phyloP scores from a whole-genome alignment of 2,329 filamentous ascomycete genomes.

The Colletotrichum tabaci region DNA sequence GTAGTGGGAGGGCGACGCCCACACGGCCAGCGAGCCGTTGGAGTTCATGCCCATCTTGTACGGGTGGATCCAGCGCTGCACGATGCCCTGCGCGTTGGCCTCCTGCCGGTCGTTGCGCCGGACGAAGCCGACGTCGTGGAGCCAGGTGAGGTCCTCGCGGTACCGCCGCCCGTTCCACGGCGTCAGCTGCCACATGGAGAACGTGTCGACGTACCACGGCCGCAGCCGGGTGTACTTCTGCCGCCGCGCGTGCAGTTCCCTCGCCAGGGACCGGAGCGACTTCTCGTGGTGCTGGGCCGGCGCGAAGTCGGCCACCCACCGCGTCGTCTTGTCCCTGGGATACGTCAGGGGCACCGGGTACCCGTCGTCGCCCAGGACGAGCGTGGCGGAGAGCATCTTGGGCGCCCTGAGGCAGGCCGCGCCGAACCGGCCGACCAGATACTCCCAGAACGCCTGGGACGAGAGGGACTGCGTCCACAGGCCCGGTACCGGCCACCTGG shows the following conservation, averaged over 20 bases:
- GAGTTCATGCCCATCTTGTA: background rate
- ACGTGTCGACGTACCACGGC: slow-evolving; percentile 27
- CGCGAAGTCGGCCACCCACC: background rate
- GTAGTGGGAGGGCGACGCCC: no score
- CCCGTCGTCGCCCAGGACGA: background rate
- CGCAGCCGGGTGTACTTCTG: slow-evolving; percentile 5
- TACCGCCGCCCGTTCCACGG: slow-evolving; percentile 16
- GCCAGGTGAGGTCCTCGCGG: background rate
- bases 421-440: background rate
- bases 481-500: slow-evolving; percentile 4
- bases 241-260: slow-evolving; percentile 9
- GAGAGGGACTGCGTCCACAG: background rate
- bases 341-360: background rate
- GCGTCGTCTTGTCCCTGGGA: background rate
- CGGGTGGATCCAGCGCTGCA: background rate
- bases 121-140: background rate
- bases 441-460: slow-evolving; percentile 10
- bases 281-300: background rate
- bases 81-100: background rate
- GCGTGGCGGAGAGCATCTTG: background rate
- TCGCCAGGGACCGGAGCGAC: background rate
- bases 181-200: slow-evolving; percentile 34
- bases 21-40: background rate
- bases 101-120: slow-evolving; percentile 11
- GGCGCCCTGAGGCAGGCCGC: background rate